Evolutionary conservation across 1,284 basidiomycete species (phyloP).

Genomic region (Meira miltonrushii): DNA sequence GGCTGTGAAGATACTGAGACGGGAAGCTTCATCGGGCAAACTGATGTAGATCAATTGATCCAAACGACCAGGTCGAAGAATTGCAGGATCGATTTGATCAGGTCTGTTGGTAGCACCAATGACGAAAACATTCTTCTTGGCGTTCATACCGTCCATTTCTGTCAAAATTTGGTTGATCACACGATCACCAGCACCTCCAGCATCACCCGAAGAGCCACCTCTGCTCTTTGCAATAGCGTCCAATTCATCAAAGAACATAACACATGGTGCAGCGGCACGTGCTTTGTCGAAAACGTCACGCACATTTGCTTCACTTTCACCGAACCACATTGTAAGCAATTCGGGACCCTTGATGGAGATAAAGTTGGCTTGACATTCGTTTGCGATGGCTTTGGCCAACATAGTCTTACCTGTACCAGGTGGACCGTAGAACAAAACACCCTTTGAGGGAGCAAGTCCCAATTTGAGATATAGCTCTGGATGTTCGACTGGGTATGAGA

Average conservation of each 20-base stretch:
- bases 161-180: slow-evolving; percentile 92
- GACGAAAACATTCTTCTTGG: slow-evolving; percentile 98
- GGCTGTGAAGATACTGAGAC: slow-evolving; percentile 85
- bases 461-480: slow-evolving; percentile 99
- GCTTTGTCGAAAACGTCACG: slow-evolving; percentile 99
- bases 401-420: slow-evolving; percentile 95
- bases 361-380: slow-evolving; percentile 99
- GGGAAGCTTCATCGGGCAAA: slow-evolving; percentile 84
- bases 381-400: slow-evolving; percentile 93
- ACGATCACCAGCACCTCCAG: slow-evolving; percentile 91
- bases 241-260: slow-evolving; percentile 99
- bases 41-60: slow-evolving; percentile 61
- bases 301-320: slow-evolving; percentile 98
- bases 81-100: slow-evolving; percentile 95
- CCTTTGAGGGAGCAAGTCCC: slow-evolving; percentile 98
- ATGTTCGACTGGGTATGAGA: slow-evolving; percentile 98
- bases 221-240: slow-evolving; percentile 97
- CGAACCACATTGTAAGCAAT: slow-evolving; percentile 97
- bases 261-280: slow-evolving; percentile 94
- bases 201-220: slow-evolving; percentile 75
- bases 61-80: slow-evolving; percentile 95
- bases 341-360: slow-evolving; percentile 95
- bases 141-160: slow-evolving; percentile 98
- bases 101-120: slow-evolving; percentile 98
- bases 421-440: slow-evolving; percentile 94